These are phyloP conservation scores for Nothopassalora personata DNA, from an alignment of 2,329 filamentous ascomycete genomes.

Conservation along the genomic window DNA sequence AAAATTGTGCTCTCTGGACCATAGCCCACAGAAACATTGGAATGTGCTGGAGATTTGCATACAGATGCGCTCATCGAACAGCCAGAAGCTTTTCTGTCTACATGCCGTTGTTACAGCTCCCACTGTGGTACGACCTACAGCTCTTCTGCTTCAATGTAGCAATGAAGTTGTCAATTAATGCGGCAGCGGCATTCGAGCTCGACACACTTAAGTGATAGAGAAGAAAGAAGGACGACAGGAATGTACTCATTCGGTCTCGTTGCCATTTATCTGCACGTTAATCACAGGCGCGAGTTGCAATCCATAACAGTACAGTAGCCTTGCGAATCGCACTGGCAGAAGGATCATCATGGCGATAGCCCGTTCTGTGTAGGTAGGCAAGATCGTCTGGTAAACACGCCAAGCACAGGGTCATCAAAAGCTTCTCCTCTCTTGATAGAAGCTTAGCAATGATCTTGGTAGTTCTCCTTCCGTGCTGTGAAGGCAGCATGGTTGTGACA, in stretches of 20 bases:
- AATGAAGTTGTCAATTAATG: constrained; percentile 17
- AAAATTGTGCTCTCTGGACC: not conserved
- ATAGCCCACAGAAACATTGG: not conserved
- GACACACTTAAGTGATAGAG: constrained; percentile 2
- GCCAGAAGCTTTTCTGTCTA: not conserved
- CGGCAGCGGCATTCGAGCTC: constrained; percentile 3
- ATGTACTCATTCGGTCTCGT: not conserved
- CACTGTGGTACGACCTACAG: constrained; percentile 9
- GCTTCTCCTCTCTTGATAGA: constrained; percentile 6
- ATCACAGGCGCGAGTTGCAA: not conserved
- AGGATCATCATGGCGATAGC: too few species aligned
- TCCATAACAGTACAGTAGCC: too few species aligned
- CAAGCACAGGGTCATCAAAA: not conserved
- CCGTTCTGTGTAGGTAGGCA: not conserved
- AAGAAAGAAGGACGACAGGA: not conserved
- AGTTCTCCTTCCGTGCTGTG: not conserved
- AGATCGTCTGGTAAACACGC: not conserved
- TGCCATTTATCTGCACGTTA: not conserved
- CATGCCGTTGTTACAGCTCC: constrained; percentile 12
- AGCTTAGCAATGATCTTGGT: not conserved
- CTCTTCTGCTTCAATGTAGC: constrained; percentile 13
- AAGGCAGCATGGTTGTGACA: not conserved
- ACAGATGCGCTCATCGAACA: not conserved
- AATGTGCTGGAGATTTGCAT: not conserved
- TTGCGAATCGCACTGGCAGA: not conserved